These are phyloP conservation scores for Neurospora crassa DNA, from an alignment of 2,329 filamentous ascomycete species.

Conservation along the genomic window DNA sequence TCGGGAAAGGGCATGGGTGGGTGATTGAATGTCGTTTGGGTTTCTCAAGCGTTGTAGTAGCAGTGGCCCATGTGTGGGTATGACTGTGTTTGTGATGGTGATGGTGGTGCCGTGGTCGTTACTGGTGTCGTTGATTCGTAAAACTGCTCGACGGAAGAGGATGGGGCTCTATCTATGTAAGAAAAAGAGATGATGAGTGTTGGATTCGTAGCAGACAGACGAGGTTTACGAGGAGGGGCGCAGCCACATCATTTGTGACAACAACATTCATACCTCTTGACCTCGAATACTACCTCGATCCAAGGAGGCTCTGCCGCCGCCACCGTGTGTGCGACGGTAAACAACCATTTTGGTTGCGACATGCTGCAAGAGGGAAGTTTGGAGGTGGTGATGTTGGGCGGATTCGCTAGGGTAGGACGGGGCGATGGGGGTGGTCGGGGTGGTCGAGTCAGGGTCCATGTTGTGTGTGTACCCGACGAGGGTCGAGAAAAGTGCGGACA, in stretches of 20 bases:
- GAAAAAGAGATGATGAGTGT: not conserved
- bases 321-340: not conserved
- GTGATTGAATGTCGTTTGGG: not conserved
- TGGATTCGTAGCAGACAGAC: not conserved
- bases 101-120: not conserved
- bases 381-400: not conserved
- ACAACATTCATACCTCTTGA: not conserved
- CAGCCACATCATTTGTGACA: not conserved
- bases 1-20: slow-evolving; percentile 3
- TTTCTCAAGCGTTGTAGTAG: not conserved
- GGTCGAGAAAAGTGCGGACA: not conserved
- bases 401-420: not conserved
- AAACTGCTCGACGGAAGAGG: not conserved
- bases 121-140: not conserved
- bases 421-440: not conserved
- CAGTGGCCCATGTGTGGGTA: not conserved
- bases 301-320: not conserved
- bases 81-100: not conserved
- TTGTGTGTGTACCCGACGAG: not conserved
- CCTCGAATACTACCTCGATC: not conserved
- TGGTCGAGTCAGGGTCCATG: not conserved
- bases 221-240: not conserved
- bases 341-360: not conserved
- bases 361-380: not conserved
- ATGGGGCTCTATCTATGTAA: not conserved